Conservation (phyloP, 331 rosid species). For the Cydonia oblonga region DNA sequence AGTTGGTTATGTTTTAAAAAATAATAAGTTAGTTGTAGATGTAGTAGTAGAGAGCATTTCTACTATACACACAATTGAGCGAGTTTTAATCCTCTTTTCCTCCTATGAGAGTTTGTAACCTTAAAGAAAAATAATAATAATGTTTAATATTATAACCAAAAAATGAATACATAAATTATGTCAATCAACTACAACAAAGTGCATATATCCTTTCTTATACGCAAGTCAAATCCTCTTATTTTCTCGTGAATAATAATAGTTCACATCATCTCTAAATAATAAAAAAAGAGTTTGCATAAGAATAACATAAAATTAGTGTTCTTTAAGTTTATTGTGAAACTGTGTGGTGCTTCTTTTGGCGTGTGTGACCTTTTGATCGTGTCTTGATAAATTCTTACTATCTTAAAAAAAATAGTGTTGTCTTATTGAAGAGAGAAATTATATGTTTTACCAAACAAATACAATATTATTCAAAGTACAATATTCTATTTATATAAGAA, state of each 20-base stretch:
- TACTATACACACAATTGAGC: not conserved
- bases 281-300: not conserved
- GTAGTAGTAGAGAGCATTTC: not conserved
- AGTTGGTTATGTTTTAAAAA: too few relatives aligned
- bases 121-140: not conserved
- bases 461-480: too few relatives aligned
- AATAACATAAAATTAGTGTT: not conserved
- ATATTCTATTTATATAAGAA: too few relatives aligned
- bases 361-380: not conserved
- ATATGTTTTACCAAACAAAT: too few relatives aligned
- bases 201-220: not conserved
- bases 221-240: not conserved
- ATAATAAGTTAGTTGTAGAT: not conserved
- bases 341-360: not conserved
- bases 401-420: too few relatives aligned
- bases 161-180: not conserved
- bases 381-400: not conserved
- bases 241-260: not conserved
- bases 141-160: not conserved
- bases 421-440: too few relatives aligned
- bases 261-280: not conserved
- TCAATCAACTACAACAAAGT: too few relatives aligned
- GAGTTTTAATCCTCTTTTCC: not conserved
- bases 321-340: not conserved
- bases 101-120: not conserved